Evolutionary conservation across 257 asterid genomes (phyloP).

Genomic region (Osmanthus fragrans): DNA sequence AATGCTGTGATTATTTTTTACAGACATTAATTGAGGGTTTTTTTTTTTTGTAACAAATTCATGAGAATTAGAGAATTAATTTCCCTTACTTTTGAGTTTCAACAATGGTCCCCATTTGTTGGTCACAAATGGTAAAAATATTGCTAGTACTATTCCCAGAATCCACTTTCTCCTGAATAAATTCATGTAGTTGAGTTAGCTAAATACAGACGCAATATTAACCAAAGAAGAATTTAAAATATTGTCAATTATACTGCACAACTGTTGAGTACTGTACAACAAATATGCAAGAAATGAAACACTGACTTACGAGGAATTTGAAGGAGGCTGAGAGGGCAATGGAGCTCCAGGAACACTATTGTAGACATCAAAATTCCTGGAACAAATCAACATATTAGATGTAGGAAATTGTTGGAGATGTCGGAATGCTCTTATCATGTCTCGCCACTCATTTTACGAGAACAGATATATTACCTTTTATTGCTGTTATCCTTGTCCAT

Average conservation of each 20-base stretch:
- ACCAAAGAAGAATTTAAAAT: neutral
- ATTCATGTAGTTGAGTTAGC: neutral
- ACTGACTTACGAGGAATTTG: constrained; percentile 35
- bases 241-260: neutral
- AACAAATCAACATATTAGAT: neutral
- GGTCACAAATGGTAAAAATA: constrained; percentile 40
- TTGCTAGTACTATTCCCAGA: constrained; percentile 34
- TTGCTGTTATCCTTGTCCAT: constrained; percentile 5
- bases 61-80: neutral
- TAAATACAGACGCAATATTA: neutral
- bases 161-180: constrained; percentile 40
- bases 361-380: constrained; percentile 35
- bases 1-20: neutral
- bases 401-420: neutral
- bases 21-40: neutral
- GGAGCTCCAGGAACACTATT: constrained; percentile 38
- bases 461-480: constrained; percentile 28
- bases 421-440: no score
- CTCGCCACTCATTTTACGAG: neutral
- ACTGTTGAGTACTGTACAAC: neutral
- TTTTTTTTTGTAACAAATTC: neutral
- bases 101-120: constrained; percentile 37
- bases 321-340: constrained; percentile 42
- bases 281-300: neutral
- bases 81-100: constrained; percentile 34